Evolutionary conservation across 2,329 filamentous ascomycete genomes (phyloP).

Genomic region (Aspergillus sp.): DNA sequence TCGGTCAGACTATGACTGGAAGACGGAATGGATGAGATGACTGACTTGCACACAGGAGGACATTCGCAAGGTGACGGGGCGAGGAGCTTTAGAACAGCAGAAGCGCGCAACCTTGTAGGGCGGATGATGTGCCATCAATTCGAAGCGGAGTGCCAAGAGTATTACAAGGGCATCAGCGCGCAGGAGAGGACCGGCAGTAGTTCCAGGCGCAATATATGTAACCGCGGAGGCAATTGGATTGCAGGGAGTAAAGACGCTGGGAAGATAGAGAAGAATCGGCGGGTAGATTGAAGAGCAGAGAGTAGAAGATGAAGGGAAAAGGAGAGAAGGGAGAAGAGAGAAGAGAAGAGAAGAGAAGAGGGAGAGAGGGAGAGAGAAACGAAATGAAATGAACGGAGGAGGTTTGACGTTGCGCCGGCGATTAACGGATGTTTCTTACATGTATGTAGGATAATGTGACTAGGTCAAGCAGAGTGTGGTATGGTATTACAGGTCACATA

Average conservation of each 20-base stretch:
- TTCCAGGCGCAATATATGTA: conserved; percentile 1
- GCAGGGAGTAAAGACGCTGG: conserved; percentile 5
- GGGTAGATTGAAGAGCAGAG: conserved; percentile 1
- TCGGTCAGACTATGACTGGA: not conserved
- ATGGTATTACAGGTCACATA: conserved; percentile 12
- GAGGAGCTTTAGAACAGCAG: conserved; percentile 6
- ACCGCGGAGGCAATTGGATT: not conserved
- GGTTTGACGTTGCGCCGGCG: conserved; percentile 6
- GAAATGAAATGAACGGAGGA: conserved; percentile 7
- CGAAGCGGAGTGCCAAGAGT: conserved; percentile 13
- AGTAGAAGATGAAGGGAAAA: conserved; percentile 3
- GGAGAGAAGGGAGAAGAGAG: conserved; percentile 2
- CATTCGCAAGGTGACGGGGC: conserved; percentile 5
- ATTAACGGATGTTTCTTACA: conserved; percentile 9
- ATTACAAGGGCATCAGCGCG: conserved; percentile 12
- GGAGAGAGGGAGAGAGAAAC: conserved; percentile 6
- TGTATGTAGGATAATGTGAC: too few species aligned
- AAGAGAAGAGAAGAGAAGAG: conserved; percentile 5
- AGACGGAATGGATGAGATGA: not conserved
- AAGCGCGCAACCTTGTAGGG: conserved; percentile 9
- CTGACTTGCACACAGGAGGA: not conserved
- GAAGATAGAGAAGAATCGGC: conserved; percentile 2
- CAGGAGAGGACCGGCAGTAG: conserved; percentile 4
- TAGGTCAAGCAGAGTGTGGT: too few species aligned
- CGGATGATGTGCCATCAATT: conserved; percentile 13